Base-by-base conservation (phyloP, 1,284 basidiomycete genomes). In the Ustilago vetiveriae region DNA sequence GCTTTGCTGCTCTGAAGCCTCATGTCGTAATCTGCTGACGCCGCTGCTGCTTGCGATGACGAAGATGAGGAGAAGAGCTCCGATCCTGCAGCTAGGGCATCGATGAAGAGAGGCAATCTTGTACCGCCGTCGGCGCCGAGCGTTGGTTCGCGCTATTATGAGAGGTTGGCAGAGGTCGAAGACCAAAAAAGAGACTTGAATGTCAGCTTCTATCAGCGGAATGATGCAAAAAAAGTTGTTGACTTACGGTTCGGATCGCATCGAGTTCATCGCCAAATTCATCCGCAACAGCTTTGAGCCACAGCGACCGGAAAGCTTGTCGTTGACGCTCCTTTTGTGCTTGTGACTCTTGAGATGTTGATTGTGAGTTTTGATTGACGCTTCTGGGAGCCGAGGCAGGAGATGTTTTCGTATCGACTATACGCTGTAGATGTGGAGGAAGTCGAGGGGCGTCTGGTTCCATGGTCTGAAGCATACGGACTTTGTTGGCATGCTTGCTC, bases 251-350 rank as follows among this genome's bases (percentile, higher is more conserved):
- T 14, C 75, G 69, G 35, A 76, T 57, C 1, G 66, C 40, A 24
- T 76, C 75, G 22, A 76, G 62, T 23, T 76, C 72, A 24, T 70
- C 66, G 10, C 64, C 75, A 43, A 76, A 76, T 21, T 72, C 69
- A 21, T 76, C 66, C 19, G 75, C 73, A n/a, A 76, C 52, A 0
- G 65, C 37, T 47, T 68, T 69, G 60, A 76, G 73, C 67, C 70
- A 76, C 5, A 76, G 53, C 0, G 65, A 45, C 11, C 58, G 63
- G 53, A 74, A 76, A 17, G 72, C 56, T 22, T 59, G 53, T 33
- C 51, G 55, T 16, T 55, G 59, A 29, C 47, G 55, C 17, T 58
- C 55, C 17, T 42, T 51, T 29, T 54, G 50, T 14, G 45, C 55
- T 38, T 50, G 46, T 3, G 54, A 38, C 13, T 58, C 45, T 14